Base-by-base conservation (phyloP, 306 rosid species). In the Cucurbita argyrosperma region DNA sequence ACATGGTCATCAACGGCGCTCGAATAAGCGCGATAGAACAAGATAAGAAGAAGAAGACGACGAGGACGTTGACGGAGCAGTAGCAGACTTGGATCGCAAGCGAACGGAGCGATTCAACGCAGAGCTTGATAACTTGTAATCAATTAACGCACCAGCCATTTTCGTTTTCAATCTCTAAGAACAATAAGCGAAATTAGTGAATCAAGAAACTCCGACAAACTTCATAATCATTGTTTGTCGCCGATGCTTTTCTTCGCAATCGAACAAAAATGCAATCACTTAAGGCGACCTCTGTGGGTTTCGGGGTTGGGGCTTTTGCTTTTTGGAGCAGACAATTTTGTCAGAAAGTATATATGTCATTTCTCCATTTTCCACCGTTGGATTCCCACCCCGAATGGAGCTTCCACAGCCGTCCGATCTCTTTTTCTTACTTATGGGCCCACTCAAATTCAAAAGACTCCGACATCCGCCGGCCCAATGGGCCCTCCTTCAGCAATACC, bases 41-140 rank as follows among this genome's bases (percentile, higher is more conserved):
- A 58, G 23, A 21, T 64, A 81, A 40, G 64, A 68, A 30, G 77
- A 68, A 6, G 81, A 39, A 11, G 57, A 69, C 16, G 75, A 55
- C 15, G 80, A 16, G 6, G 92, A 74, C 63, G 86, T 10, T 40
- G 78, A 39, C 14, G 53, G 64, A 26, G 79, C 71, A 50, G 72
- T 30, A 21, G 71, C 76, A 84, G 87, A 80, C 91, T 89, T 90
- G 80, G 88, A 83, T 86, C 79, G 77, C 50, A 91, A 84, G 96
- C 86, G 92, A 92, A 86, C 82, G 84, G 76, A 71, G 80, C 72
- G 72, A 79, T 83, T 82, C 83, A 84, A 85, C 81, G 75, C 16
- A 83, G 64, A 72, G 78, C 30, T 54, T 9, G 85, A 85, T 50
- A 72, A 85, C 76, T 82, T 68, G 67, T 55, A 75, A 81, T 79